phyloP scores from a whole-genome alignment of 2,329 filamentous ascomycete genomes.

The Colletotrichum sp. region DNA sequence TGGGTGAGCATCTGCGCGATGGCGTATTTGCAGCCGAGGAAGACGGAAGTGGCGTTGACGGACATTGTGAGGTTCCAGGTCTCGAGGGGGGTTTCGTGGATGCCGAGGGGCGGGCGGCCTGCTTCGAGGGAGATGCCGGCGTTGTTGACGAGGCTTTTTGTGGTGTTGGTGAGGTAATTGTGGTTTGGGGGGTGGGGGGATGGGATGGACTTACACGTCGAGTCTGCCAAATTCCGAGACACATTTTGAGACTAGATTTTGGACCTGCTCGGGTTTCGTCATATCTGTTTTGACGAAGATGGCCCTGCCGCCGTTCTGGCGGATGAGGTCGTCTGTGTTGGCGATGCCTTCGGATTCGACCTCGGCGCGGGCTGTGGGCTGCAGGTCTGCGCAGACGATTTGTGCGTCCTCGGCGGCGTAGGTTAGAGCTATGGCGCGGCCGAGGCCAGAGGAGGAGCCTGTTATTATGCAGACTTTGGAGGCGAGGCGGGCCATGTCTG shows the following conservation, averaged over 20 bases:
- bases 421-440: constrained; percentile 47
- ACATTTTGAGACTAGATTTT: not conserved
- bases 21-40: constrained; percentile 49
- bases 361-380: not conserved
- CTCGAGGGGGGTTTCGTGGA: constrained; percentile 51
- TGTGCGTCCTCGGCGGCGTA: not conserved
- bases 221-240: not conserved
- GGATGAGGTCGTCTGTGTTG: not conserved
- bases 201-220: not conserved
- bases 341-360: not conserved
- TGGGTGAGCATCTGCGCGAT: constrained; percentile 55
- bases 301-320: not conserved
- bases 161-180: constrained; percentile 36
- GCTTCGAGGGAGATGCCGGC: constrained; percentile 52
- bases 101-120: constrained; percentile 30
- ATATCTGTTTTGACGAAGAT: not conserved
- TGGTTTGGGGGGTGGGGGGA: not conserved
- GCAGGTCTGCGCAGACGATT: not conserved
- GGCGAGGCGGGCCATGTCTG: not conserved
- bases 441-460: constrained; percentile 50
- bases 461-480: constrained; percentile 39
- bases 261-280: not conserved
- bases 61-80: constrained; percentile 48
- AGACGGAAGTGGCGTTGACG: constrained; percentile 42
- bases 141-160: constrained; percentile 43